Evolutionary conservation across 2,329 filamentous ascomycete genomes (phyloP), one percentile per base, ranked within the genome.

Genomic region (Scleromitrula shiraiana): DNA sequence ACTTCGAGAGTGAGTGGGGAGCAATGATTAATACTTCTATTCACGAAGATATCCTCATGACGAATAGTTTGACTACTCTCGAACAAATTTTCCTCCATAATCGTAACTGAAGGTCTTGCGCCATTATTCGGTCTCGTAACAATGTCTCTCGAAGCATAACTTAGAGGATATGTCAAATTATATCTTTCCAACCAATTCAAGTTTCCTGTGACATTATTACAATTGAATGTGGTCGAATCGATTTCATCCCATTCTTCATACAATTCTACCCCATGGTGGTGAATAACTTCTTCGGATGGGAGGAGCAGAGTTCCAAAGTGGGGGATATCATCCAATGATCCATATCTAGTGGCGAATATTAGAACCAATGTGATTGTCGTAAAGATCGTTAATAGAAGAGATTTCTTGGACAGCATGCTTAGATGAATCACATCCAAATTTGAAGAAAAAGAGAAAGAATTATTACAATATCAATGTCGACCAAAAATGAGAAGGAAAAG

Each of bases 141-240:
- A 22, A 62, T 62, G 37, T 62, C 57, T 44, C 61, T 54, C 1
- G 58, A 59, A 19, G 55, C 54, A 53, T 62, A 62, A 40, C 56
- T 49, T 22, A 62, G 55, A 2, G 59, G 58, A 41, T 57, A 60
- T 5, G 55, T 52, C 49, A 63, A 56, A 12, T 60, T 51, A 35
- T 62, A 62, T 19, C 22, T 49, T 12, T 23, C 40, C 24, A 49
- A 24, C 46, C 46, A 49, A 24, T 30, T 24, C 5, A 44, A 15
- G 2, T 17, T 32, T 24, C 44, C 46, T 15, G 15, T 22, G 7
- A 29, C 19, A 45, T 27, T 19, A 23, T 39, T 24, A 23, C 42
- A 45, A 12, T 38, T 5, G 5, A 20, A 19, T 30, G 6, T 27
- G 12, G 23, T 14, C 14, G 9, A 29, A n/a, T 38, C 23, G 9